Evolutionary conservation across 2,329 filamentous ascomycete species (phyloP), one percentile per base, ranked within the genome.

Genomic region (Orbilia blumenaviensis): DNA sequence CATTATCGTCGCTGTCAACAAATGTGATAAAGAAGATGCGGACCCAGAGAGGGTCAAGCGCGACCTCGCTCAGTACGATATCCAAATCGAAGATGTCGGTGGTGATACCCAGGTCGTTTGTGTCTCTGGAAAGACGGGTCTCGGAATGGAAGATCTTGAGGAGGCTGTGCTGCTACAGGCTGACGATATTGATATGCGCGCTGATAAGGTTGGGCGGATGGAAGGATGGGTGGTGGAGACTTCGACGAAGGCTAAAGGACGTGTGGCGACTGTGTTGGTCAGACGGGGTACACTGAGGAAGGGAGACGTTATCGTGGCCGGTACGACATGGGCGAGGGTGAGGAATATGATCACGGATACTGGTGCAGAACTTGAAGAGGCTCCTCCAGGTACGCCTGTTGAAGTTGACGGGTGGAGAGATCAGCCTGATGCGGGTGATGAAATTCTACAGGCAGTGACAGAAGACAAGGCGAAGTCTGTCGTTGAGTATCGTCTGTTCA

Each of bases 1-100:
- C 3, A 94, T 99, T 58, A 97, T 99, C 72, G 95, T 99, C 60
- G 96, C 96, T 14, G 94, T 98, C 84, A 99, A 95, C 85, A 99
- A 99, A 84, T 88, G 97, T 61, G 95, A 99, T 84, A 97, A 95
- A 83, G 89, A 91, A 74, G 91, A 92, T 74, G 90, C 92, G 3
- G 89, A 93, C 61, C 84, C 93, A 9, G 91, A 97, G 44, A 88
- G 89, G 54, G 94, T 98, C 77, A 98, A 98, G 84, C 86, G 90
- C 67, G 95, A 98, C 82, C 89, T 99, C 23, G 89, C 92, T 7
- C 86, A 89, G 1, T 87, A 97, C 80, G 93, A 92, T 6, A 89
- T 99, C 29, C 91, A 97, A 80, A 91, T 99, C 66, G 95, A 99
- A 84, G 95, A 98, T 81, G 96, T 89, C 80, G 95, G 95, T 42